Conservation (phyloP, 1,284 basidiomycete genomes). For the Pseudozyma sp. region DNA sequence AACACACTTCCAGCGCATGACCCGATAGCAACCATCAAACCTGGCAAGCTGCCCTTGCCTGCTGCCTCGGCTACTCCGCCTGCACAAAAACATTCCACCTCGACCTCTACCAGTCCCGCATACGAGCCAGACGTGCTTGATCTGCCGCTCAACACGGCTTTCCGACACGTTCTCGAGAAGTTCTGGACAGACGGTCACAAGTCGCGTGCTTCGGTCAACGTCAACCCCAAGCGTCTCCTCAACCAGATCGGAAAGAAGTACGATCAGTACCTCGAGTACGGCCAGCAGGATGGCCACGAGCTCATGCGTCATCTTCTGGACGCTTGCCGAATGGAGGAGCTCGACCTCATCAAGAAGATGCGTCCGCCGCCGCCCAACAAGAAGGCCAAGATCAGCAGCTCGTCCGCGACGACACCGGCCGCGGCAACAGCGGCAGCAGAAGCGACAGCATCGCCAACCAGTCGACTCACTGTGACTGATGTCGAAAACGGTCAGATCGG, state of each 20-base stretch:
- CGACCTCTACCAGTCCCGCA: not conserved
- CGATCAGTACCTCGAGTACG: conserved; percentile 86
- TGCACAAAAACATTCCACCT: not conserved
- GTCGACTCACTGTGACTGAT: conserved; percentile 19
- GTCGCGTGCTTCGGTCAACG: conserved; percentile 30
- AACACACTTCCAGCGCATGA: conserved; percentile 25
- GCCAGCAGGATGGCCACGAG: conserved; percentile 94
- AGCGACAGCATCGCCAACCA: conserved; percentile 1
- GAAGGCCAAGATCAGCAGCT: conserved; percentile 24
- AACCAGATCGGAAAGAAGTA: conserved; percentile 82
- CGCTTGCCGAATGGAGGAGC: conserved; percentile 93
- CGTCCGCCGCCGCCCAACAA: conserved; percentile 72
- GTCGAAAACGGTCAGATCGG: conserved; percentile 30
- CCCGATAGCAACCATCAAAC: conserved; percentile 41
- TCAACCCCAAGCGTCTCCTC: conserved; percentile 73
- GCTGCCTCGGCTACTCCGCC: not conserved
- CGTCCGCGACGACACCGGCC: conserved; percentile 24
- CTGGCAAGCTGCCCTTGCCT: conserved; percentile 15
- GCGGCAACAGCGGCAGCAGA: conserved; percentile 2
- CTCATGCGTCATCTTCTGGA: conserved; percentile 88
- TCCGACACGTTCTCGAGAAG: conserved; percentile 57
- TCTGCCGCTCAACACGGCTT: conserved; percentile 57
- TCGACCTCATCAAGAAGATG: conserved; percentile 84
- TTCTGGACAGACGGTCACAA: conserved; percentile 49
- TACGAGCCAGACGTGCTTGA: conserved; percentile 43